Percentiles rank a stretch among this genome's conserved stretches.
Evolutionary conservation across 192 early-diverging fungal species (phyloP).

Genomic region (Rhizophagus clarus): DNA sequence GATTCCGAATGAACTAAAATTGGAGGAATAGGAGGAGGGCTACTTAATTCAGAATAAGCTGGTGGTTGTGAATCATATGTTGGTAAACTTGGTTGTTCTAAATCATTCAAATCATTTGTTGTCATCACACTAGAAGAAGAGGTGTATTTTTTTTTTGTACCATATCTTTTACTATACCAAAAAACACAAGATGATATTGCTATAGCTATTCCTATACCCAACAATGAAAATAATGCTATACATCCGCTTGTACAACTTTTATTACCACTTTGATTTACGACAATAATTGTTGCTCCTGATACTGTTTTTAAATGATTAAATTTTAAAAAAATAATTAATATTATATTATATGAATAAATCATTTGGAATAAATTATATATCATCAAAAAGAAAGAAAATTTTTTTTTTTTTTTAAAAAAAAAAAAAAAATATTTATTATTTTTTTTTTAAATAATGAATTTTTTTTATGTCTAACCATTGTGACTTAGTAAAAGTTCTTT

Average conservation of each 20-base stretch:
- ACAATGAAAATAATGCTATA: neutral
- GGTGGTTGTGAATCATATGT: neutral
- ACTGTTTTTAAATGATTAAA: neutral
- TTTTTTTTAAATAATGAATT: neutral
- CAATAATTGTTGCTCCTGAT: neutral
- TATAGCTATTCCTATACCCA: neutral
- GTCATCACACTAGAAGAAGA: neutral
- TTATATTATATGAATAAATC: neutral
- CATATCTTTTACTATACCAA: neutral
- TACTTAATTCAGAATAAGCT: neutral
- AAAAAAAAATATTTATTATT: neutral
- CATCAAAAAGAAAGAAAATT: neutral
- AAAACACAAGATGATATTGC: neutral
- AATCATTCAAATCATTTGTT: neutral
- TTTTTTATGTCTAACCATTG: neutral
- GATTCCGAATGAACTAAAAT: neutral
- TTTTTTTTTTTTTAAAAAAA: neutral
- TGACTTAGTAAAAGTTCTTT: neutral
- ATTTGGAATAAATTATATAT: neutral
- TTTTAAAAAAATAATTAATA: neutral
- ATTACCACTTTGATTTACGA: neutral
- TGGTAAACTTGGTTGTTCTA: neutral
- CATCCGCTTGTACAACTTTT: neutral
- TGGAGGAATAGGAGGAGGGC: neutral
- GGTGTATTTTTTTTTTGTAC: neutral